These are phyloP conservation scores for Sequoia sempervirens DNA, from an alignment of 75 land plant species.

Conservation along the genomic window DNA sequence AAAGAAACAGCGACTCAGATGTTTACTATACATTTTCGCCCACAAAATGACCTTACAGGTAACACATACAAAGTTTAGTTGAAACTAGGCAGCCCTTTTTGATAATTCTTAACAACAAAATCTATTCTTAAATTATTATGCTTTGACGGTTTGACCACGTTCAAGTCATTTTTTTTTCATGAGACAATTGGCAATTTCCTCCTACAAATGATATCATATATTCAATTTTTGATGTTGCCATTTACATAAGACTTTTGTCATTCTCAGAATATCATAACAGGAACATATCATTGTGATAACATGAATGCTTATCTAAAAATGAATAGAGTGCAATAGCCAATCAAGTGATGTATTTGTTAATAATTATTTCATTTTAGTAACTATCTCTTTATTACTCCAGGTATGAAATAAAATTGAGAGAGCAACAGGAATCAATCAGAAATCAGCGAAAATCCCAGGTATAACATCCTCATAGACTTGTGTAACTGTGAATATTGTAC, in stretches of 20 bases:
- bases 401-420: constrained; percentile 89
- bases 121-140: no score
- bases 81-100: no score
- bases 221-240: not conserved
- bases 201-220: not conserved
- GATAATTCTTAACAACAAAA: no score
- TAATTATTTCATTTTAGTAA: not conserved
- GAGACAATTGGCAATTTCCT: no score
- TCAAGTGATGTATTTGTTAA: not conserved
- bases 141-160: no score
- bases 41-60: no score
- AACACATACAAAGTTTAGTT: no score
- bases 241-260: not conserved
- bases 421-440: constrained; percentile 82
- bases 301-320: not conserved
- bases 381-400: constrained; percentile 26
- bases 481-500: not conserved
- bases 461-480: not conserved
- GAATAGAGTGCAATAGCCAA: not conserved
- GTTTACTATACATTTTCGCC: no score
- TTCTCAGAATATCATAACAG: not conserved
- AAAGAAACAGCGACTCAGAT: no score
- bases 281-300: not conserved
- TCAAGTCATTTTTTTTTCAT: no score
- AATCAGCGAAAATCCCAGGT: constrained; percentile 86